Base-by-base conservation (phyloP, 2,329 filamentous ascomycete genomes). In the Sporothrix variecibatus region DNA sequence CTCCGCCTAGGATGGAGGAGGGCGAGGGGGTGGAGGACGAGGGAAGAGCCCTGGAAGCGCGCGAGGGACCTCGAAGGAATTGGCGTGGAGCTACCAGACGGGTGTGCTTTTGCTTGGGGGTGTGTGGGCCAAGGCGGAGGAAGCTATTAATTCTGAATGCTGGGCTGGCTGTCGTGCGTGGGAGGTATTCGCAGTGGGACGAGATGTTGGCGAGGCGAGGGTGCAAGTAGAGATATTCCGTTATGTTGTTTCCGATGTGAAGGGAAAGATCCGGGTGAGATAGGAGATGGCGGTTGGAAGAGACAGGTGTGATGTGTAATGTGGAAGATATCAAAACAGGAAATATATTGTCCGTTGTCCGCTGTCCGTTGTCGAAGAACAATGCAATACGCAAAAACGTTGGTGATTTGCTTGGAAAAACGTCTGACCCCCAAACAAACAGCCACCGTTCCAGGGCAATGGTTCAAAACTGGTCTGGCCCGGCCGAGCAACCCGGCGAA, bases 81-180 rank as follows among this genome's bases (percentile, higher is more conserved):
- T 67, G 38, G 62, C 60, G 60, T 65, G 38, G 62, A 67, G 62
- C 62, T 67, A 46, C 62, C 38, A 38, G 62, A 17, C 38, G 38
- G 62, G 62, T 67, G 62, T 46, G 62, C 23, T 67, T 12, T 28
- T 67, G 38, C 11, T 43, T 56, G 26, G 23, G 38, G 38, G 15
- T 49, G 17, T 64, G 62, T 67, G 38, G 38, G 62, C 38, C 38
- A 20, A 40, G 20, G 34, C 60, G 58, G 31, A 38, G 56, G 28
- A 43, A 23, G 56, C 31, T 65, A n/a, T 64, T 31, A 20, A 43
- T 3, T 38, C 34, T 31, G 34, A 20, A 28, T 43, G 38, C 8
- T 65, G 60, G 60, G 20, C 34, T 64, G 60, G n/a, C n/a, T n/a
- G 23, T 65, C 34, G 34, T 62, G 60, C 60, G 60, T 65, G 60